These are phyloP conservation scores for Garcia nutans DNA, from an alignment of 345 rosid species.

Conservation along the genomic window DNA sequence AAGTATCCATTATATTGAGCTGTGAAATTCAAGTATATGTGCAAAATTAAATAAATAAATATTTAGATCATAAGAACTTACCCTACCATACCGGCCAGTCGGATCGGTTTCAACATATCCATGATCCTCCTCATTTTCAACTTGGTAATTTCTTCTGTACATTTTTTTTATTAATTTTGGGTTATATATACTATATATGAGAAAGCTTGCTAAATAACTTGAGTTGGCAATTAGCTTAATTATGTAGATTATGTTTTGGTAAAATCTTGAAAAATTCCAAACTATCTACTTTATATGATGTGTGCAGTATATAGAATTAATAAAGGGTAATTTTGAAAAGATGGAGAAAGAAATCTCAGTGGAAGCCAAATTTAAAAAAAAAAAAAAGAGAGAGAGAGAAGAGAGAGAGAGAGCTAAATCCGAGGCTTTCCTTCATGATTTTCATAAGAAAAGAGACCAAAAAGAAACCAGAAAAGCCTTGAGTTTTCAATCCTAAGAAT, in stretches of 20 bases:
- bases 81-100: constrained; percentile 50
- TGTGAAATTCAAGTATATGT: neutral
- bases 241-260: neutral
- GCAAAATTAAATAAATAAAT: neutral
- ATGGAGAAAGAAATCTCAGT: too few species aligned
- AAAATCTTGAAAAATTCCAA: neutral
- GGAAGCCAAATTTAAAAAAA: too few species aligned
- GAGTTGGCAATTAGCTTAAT: neutral
- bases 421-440: constrained; percentile 41
- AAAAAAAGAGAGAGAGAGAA: neutral
- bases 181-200: too few species aligned
- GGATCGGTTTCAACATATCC: constrained; percentile 46
- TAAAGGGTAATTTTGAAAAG: neutral
- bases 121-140: constrained; percentile 19
- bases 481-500: constrained; percentile 36
- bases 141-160: constrained; percentile 25
- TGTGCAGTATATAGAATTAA: too few species aligned
- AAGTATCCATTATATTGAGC: neutral
- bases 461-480: constrained; percentile 34
- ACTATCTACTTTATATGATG: neutral
- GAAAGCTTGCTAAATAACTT: neutral
- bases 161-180: constrained; percentile 7
- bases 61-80: constrained; percentile 23
- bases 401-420: constrained; percentile 17
- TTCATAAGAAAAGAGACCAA: constrained; percentile 40